Base-by-base conservation (phyloP, 352 stramenopile genomes). In the Globisporangium cylindrosporum region DNA sequence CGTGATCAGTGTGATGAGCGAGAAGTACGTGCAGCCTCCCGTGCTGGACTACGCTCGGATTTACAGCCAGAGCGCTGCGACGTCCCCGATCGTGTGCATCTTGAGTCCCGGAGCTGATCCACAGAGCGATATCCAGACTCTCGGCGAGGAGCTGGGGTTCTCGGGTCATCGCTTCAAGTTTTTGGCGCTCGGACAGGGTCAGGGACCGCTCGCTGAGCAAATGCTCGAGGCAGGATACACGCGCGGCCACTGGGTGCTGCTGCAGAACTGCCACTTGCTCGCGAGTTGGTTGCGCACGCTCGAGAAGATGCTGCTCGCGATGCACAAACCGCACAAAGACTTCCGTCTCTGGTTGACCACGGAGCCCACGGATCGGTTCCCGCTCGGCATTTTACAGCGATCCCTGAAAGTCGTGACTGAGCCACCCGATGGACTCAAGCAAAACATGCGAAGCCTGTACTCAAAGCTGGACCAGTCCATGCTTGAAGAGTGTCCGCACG, bases 341-440 rank as follows among this genome's bases (percentile, higher is more conserved):
- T 99, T 99, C 71, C 89, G 95, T 0, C 73, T 99, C 25, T 99
- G 95, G 94, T 81, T 99, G 48, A 98, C 95, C 4, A 99, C 95
- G 0, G 95, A 98, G 64, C 95, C 95, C 1, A 98, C 93, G 1
- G 93, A 98, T 57, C 91, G 92, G 22, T 99, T 99, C 72, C 95
- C 95, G 1, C 79, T 99, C 32, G 95, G 95, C 7, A 98, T 99
- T 46, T 70, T 99, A 9, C 95, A 99, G 72, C 81, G 92, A 8
- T 97, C 90, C 7, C 77, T 99, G 46, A 99, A 98, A 80, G 94
- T 98, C 22, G 95, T 99, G 51, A 98, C 95, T 4, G 95, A 99
- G 72, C 95, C 95, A 1, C 95, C 95, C 0, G 94, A 99, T 67
- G 94, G 95, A 24, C 82, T 99, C 14, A 98, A 98, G 75, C 92